Base-by-base conservation (phyloP, 1,284 basidiomycete genomes). In the Singerocomus inundabilis region DNA sequence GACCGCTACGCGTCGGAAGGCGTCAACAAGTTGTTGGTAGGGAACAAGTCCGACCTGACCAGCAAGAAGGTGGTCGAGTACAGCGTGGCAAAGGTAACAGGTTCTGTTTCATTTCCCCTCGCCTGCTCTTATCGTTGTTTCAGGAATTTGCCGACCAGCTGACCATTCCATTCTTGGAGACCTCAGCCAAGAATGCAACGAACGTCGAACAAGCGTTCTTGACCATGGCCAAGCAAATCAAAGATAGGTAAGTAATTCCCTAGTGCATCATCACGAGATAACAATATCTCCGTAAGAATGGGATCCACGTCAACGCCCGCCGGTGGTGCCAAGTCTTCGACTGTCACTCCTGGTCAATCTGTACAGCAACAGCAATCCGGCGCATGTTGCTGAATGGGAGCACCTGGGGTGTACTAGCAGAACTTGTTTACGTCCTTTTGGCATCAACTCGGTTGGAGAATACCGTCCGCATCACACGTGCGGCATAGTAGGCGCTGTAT, bases 191-290 rank as follows among this genome's bases (percentile, higher is more conserved):
- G 90, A 93, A 93, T 65, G 93, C 96, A 46, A 93, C 93, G 55
- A 98, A 98, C 66, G 97, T 99, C 56, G 97, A 99, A 72, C 94
- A 99, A 70, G 97, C 97, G 16, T 99, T 99, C 85, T 85, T 99
- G 82, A 96, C 93, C 52, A 93, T 99, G 87, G 96, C 96, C 16
- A 97, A 97, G 77, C 93, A 98, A 76, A 98, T 97, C 74, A 97
- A 97, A 75, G 94, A 97, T 73, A 86, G 93, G 88, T 88, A 63
- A 36, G 80, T 61, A 13, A n/a, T 30, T 24, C 11, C 9, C 30
- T 33, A 16, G 18, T 13, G 11, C 15, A 40, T 33, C 37, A 21
- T 40, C 37, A 36, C n/a, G 32, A 25, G 24, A 39, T 47, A 24
- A 54, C 52, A 39, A 53, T 48, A 21, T 2, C 34, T 45, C 0